A percentile compares a stretch with the other conserved stretches of the same genome.
phyloP scores from a whole-genome alignment of 2,329 filamentous ascomycete genomes.

The Sphaerulina musiva region DNA sequence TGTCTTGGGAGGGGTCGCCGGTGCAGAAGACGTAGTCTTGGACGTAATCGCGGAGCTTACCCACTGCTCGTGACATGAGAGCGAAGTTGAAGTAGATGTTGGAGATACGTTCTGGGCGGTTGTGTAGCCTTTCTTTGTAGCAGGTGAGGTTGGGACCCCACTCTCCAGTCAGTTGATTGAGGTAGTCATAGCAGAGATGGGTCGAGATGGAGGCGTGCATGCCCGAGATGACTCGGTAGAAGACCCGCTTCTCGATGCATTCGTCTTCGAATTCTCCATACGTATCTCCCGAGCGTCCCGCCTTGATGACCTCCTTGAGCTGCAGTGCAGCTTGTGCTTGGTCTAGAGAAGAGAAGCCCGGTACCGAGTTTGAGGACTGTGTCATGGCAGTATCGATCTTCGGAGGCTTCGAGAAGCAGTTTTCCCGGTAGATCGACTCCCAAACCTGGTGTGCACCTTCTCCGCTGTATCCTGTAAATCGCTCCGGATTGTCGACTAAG shows the following conservation, averaged over 20 bases:
- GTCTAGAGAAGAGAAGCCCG: constrained; percentile 37
- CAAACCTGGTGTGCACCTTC: constrained; percentile 82
- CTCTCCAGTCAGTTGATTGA: constrained; percentile 88
- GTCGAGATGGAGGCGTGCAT: constrained; percentile 98
- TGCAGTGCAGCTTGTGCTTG: constrained; percentile 53
- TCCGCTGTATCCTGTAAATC: constrained; percentile 90
- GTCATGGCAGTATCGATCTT: constrained; percentile 24
- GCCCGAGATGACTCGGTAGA: constrained; percentile 88
- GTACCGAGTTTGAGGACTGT: constrained; percentile 18
- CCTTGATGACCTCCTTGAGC: constrained; percentile 54
- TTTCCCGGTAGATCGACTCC: constrained; percentile 95
- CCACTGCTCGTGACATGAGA: constrained; percentile 81
- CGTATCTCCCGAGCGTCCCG: not conserved
- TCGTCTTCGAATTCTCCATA: constrained; percentile 70
- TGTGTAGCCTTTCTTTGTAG: constrained; percentile 79
- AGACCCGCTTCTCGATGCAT: constrained; percentile 97
- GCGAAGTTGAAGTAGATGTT: constrained; percentile 99
- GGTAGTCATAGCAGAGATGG: constrained; percentile 90
- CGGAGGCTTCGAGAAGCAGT: constrained; percentile 65
- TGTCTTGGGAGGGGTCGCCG: constrained; percentile 73
- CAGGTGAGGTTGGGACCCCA: constrained; percentile 89
- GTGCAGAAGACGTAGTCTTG: constrained; percentile 85
- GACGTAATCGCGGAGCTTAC: constrained; percentile 79
- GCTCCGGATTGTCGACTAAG: constrained; percentile 84
- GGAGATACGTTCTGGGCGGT: constrained; percentile 81